Base-by-base conservation (phyloP, 768 basidiomycete species). In the Russula ochroleuca region DNA sequence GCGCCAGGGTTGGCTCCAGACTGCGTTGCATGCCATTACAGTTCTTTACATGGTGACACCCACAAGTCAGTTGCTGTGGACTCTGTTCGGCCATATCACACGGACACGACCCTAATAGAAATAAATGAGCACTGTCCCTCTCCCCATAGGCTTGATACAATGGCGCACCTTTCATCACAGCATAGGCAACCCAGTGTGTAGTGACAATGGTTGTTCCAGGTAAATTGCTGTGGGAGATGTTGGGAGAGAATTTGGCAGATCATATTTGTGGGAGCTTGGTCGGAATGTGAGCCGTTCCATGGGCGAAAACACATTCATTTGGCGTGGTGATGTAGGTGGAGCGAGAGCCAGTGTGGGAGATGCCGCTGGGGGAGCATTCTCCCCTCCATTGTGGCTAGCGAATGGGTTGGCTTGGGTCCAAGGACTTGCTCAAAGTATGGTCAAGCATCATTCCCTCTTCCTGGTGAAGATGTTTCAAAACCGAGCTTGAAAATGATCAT, bases 211-310 rank as follows among this genome's bases (percentile, higher is more conserved):
- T n/a, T n/a, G n/a, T n/a, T n/a, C n/a, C n/a, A n/a, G n/a, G n/a
- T 97, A 93, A 25, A 99, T 96, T 73, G 98, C 96, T 11, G 81
- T 79, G 0, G 94, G 93, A 8, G 94, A 76, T 54, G 85, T 80
- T 3, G 88, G 87, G 5, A 75, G 86, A 0, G 86, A 84, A 58
- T 84, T 85, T 6, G 83, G 83, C 58, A 87, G 77, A 66, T 87
- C 85, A 21, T 82, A 83, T 71, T 95, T 94, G 0, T 85, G 83
- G 13, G 90, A 85, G 57, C 90, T 90, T 0, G 95, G 93, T 58
- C 94, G 85, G 79, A 94, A 97, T 0, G 96, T 99, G 77, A 97
- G 98, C 37, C 94, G 79, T 73, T 99, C 96, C 23, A 98, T 94
- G 10, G 98, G 83, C 7, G 93, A 92, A 75, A 99, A 98, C 38